A percentile compares a stretch with the other conserved stretches of the same genome.
Conservation (phyloP, 768 basidiomycete genomes). For the Serendipita indica region DNA sequence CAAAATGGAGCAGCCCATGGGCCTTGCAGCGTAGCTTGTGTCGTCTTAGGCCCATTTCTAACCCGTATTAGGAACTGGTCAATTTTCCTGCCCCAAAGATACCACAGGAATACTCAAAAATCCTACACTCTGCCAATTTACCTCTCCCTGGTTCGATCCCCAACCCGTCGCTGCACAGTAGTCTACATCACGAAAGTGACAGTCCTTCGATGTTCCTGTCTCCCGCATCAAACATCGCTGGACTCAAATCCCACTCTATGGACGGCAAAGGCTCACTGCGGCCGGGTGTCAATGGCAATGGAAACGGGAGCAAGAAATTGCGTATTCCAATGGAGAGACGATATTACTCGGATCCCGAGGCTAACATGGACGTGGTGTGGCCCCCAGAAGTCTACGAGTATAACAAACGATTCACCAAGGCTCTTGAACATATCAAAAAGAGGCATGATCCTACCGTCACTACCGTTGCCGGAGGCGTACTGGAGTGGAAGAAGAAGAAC, state of each 20-base stretch:
- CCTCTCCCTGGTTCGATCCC: constrained; percentile 58
- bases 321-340: constrained; percentile 76
- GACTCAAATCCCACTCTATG: neutral
- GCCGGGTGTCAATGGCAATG: constrained; percentile 23
- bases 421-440: constrained; percentile 77
- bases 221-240: constrained; percentile 12
- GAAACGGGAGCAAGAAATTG: constrained; percentile 33
- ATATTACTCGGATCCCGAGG: constrained; percentile 64
- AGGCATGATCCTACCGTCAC: constrained; percentile 97
- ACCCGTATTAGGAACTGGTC: constrained; percentile 62
- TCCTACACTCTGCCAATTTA: constrained; percentile 35
- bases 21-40: neutral
- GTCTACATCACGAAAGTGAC: constrained; percentile 19
- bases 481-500: constrained; percentile 83
- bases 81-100: constrained; percentile 67
- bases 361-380: constrained; percentile 42
- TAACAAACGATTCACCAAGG: constrained; percentile 79
- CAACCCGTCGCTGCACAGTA: constrained; percentile 56
- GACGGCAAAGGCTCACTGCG: neutral
- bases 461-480: constrained; percentile 62
- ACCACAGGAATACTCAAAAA: constrained; percentile 49
- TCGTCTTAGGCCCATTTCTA: constrained; percentile 11
- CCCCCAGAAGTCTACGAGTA: constrained; percentile 91
- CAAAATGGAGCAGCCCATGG: too few relatives aligned
- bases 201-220: constrained; percentile 11